Evolutionary conservation across 306 rosid species (phyloP).

Genomic region (Corylus americana): DNA sequence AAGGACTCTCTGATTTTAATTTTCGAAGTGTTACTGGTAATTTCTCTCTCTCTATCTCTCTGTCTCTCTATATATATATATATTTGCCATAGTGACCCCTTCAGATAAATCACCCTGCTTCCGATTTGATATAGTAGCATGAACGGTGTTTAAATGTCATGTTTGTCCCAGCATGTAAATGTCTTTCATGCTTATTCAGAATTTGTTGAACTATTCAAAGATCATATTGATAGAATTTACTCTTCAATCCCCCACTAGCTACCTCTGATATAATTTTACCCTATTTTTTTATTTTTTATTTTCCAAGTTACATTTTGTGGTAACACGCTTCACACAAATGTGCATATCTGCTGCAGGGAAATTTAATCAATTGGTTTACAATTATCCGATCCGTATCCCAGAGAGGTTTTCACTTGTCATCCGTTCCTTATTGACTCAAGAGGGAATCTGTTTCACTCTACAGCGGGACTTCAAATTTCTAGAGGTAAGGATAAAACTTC

Average conservation of each 20-base stretch:
- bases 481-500: conserved; percentile 58
- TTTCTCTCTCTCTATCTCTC: conserved; percentile 13
- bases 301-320: conserved; percentile 1
- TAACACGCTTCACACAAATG: conserved; percentile 2
- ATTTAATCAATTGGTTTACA: conserved; percentile 95
- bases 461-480: conserved; percentile 94
- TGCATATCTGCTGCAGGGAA: conserved; percentile 60
- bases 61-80: conserved; percentile 6
- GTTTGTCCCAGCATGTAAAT: background rate
- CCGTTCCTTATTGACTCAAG: conserved; percentile 95
- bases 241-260: background rate
- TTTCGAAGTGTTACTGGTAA: conserved; percentile 94
- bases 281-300: background rate
- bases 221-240: background rate
- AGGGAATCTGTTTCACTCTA: conserved; percentile 95
- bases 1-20: conserved; percentile 94
- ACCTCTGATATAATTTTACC: background rate
- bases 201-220: background rate
- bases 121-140: background rate
- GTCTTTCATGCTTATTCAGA: background rate
- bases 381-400: conserved; percentile 97
- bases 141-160: background rate
- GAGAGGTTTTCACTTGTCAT: conserved; percentile 98
- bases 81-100: no score
- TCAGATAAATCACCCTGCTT: background rate